Conservation (phyloP, 768 basidiomycete genomes). For the Mycena metata region DNA sequence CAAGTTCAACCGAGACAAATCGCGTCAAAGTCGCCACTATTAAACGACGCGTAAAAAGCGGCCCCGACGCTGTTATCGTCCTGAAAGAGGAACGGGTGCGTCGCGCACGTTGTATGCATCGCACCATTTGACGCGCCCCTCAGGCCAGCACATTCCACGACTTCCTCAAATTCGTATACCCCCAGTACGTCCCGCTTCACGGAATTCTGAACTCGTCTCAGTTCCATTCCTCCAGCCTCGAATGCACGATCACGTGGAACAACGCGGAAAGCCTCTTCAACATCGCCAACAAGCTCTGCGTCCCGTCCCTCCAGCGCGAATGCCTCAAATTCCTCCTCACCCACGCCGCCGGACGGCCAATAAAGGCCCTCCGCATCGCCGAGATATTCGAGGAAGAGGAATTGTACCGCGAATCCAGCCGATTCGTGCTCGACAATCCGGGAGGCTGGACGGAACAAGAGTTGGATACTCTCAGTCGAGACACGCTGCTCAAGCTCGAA, state of each 20-base stretch:
- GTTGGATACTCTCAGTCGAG: constrained; percentile 82
- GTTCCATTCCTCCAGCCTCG: constrained; percentile 63
- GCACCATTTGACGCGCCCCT: neutral
- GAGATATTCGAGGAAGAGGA: constrained; percentile 93
- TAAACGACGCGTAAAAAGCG: constrained; percentile 59
- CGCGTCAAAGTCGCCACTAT: constrained; percentile 50
- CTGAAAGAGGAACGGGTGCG: constrained; percentile 89
- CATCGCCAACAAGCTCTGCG: constrained; percentile 90
- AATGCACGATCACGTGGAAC: constrained; percentile 95
- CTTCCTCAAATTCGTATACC: constrained; percentile 93
- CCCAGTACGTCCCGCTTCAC: constrained; percentile 71
- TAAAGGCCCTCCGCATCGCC: constrained; percentile 93
- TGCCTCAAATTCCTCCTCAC: constrained; percentile 91
- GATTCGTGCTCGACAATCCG: constrained; percentile 94
- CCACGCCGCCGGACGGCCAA: constrained; percentile 92
- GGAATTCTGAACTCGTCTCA: constrained; percentile 1
- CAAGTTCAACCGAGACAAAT: constrained; percentile 16
- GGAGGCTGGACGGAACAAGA: constrained; percentile 88
- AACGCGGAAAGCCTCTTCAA: constrained; percentile 95
- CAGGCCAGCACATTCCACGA: constrained; percentile 92
- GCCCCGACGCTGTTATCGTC: constrained; percentile 87
- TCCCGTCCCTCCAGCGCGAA: constrained; percentile 82
- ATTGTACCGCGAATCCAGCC: constrained; percentile 89
- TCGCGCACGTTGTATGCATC: constrained; percentile 6
- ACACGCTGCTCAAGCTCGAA: constrained; percentile 90